Evolutionary conservation across 1,284 basidiomycete species (phyloP).

Genomic region (Malassezia pachydermatis): DNA sequence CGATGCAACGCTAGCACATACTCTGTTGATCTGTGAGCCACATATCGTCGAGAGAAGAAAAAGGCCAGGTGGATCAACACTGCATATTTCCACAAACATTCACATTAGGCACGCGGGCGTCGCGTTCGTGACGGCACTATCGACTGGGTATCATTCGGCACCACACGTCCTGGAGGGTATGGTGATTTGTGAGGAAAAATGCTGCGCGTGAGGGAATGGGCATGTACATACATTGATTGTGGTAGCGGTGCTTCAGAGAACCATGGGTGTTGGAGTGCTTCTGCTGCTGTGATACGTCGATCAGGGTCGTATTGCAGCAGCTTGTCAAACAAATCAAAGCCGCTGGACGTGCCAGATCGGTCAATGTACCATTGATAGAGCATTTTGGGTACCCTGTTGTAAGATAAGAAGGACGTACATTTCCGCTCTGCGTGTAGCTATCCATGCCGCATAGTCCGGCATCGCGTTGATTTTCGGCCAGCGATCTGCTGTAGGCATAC

Average conservation of each 20-base stretch:
- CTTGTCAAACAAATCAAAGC: conserved; percentile 35
- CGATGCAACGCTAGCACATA: conserved; percentile 20
- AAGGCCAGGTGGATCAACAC: too few species aligned
- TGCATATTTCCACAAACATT: conserved; percentile 13
- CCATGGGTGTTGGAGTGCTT: conserved; percentile 64
- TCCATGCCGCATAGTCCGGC: conserved; percentile 65
- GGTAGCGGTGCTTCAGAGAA: conserved; percentile 48
- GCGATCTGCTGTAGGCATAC: conserved; percentile 69
- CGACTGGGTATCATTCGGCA: conserved; percentile 2
- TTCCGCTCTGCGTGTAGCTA: conserved; percentile 8
- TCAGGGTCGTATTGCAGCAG: conserved; percentile 69
- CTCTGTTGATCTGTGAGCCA: conserved; percentile 48
- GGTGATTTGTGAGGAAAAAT: conserved; percentile 7
- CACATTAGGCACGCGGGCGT: background rate
- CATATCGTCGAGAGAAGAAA: conserved; percentile 20
- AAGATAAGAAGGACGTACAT: background rate
- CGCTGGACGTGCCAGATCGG: conserved; percentile 51
- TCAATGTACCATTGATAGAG: conserved; percentile 68
- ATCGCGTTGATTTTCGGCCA: conserved; percentile 82
- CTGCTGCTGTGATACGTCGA: conserved; percentile 67
- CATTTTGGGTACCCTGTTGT: conserved; percentile 58
- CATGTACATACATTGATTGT: conserved; percentile 1
- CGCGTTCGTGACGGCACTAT: conserved; percentile 1
- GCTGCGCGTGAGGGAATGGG: background rate
- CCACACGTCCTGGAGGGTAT: conserved; percentile 11